Evolutionary conservation across 164 flowering plant species (phyloP), one percentile per base, ranked within the genome.

Genomic region (Magnolia kwangsiensis): DNA sequence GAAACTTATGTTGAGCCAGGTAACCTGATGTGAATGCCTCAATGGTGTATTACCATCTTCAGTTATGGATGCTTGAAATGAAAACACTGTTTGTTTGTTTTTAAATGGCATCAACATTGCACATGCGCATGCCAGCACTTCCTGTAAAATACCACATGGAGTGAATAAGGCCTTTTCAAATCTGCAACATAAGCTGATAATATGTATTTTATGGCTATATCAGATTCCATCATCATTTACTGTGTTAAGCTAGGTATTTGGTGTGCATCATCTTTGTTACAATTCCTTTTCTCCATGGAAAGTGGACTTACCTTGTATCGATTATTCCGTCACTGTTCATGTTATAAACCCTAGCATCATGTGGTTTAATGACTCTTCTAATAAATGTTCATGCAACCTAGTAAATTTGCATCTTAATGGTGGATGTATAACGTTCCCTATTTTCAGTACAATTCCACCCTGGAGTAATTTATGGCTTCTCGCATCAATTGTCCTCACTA

Each of bases 391-490:
- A 55, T 55, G 61, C 61, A 55, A 55, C 61, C 18, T 55, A 11
- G 18, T 55, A 55, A 16, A 55, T 55, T 55, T 55, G 61, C 19
- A 8, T 55, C 16, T 55, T 11, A 55, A 55, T 55, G 18, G 13
- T 55, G 61, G 8, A 55, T 55, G 10, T 55, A 11, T 55, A 55
- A 64, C 24, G 10, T 76, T 66, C 58, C 50, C 4, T 70, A 49
- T n/a, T 74, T 63, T 79, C 67, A 96, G 99, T 71, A 90, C 87
- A 72, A 88, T 96, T 66, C 91, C 91, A 79, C 98, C 98, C 7
- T 92, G 99, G 99, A 94, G 98, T 85, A 96, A 96, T 76, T 81
- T 91, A 78, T 96, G 99, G 99, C 97, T 96, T 73, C 93, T 94
- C 78, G 95, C 78, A 75, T 94, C 99, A 19, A 94, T 96, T 69